Evolutionary conservation across 371 early-diverging fungal species (phyloP).

Genomic region (Apophysomyces variabilis): DNA sequence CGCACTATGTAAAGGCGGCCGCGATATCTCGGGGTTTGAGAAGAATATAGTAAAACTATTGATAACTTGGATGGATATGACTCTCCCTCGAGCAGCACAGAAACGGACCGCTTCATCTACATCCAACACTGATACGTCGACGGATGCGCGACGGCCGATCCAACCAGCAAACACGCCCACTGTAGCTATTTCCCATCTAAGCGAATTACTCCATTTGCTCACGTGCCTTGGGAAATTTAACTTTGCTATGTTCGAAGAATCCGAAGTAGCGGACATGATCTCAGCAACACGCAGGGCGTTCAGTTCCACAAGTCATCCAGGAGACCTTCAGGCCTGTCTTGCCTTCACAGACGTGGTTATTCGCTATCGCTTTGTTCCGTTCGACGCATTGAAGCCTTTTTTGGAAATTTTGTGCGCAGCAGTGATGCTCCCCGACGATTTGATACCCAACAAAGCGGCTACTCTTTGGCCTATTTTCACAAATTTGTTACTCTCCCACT

Average conservation of each 20-base stretch:
- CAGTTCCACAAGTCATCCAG: constrained; percentile 44
- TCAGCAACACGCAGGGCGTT: constrained; percentile 56
- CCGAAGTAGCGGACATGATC: constrained; percentile 62
- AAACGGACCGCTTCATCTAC: background rate
- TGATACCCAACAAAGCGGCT: constrained; percentile 29
- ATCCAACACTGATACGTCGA: background rate
- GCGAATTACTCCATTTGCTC: constrained; percentile 60
- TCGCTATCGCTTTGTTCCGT: constrained; percentile 71
- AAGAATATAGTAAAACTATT: constrained; percentile 66
- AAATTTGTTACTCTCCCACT: constrained; percentile 70
- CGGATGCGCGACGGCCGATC: background rate
- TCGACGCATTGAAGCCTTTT: constrained; percentile 56
- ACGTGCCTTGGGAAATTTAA: constrained; percentile 71
- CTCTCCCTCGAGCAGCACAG: constrained; percentile 25
- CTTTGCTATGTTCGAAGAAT: constrained; percentile 67
- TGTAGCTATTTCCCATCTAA: constrained; percentile 43
- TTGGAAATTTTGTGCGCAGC: constrained; percentile 62
- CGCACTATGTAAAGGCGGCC: constrained; percentile 69
- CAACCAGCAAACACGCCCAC: background rate
- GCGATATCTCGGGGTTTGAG: constrained; percentile 76
- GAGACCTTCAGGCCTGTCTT: constrained; percentile 58
- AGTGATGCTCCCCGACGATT: constrained; percentile 36
- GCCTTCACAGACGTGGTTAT: constrained; percentile 73
- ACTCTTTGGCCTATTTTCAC: constrained; percentile 64
- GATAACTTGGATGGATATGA: constrained; percentile 59